Evolutionary conservation across 352 stramenopile species (phyloP).

Genomic region (Phytophthora uliginosa): DNA sequence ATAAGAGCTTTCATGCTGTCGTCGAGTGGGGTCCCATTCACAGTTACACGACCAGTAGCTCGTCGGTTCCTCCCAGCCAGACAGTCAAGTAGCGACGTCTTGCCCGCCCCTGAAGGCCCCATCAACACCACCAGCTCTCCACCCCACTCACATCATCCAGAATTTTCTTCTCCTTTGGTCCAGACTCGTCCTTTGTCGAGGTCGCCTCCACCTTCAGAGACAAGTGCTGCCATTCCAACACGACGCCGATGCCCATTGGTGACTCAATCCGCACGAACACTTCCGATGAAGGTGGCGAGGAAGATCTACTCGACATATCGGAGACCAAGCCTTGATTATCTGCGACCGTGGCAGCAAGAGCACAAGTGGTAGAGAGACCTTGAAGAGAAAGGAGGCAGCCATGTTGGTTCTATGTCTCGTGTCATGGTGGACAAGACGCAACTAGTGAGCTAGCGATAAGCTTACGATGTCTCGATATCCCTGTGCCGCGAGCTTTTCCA

Average conservation of each 20-base stretch:
- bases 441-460: conserved; percentile 46
- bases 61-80: conserved; percentile 90
- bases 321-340: not conserved
- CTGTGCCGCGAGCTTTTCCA: conserved; percentile 63
- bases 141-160: conserved; percentile 52
- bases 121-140: conserved; percentile 77
- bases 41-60: conserved; percentile 58
- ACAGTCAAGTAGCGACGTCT: conserved; percentile 95
- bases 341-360: not conserved
- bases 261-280: conserved; percentile 9
- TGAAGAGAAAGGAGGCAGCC: not conserved
- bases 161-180: conserved; percentile 39
- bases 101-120: conserved; percentile 79
- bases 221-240: conserved; percentile 17
- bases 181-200: not conserved
- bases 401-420: conserved; percentile 5
- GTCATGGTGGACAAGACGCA: not conserved
- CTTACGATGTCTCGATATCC: conserved; percentile 63
- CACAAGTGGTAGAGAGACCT: not conserved
- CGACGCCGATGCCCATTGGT: not conserved
- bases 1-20: conserved; percentile 26
- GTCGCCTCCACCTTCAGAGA: conserved; percentile 5
- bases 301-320: not conserved
- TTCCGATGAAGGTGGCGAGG: not conserved
- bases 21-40: conserved; percentile 64